Evolutionary conservation across 2,329 filamentous ascomycete species (phyloP), one percentile per base, ranked within the genome.

Genomic region (Fusarium ramigenum): DNA sequence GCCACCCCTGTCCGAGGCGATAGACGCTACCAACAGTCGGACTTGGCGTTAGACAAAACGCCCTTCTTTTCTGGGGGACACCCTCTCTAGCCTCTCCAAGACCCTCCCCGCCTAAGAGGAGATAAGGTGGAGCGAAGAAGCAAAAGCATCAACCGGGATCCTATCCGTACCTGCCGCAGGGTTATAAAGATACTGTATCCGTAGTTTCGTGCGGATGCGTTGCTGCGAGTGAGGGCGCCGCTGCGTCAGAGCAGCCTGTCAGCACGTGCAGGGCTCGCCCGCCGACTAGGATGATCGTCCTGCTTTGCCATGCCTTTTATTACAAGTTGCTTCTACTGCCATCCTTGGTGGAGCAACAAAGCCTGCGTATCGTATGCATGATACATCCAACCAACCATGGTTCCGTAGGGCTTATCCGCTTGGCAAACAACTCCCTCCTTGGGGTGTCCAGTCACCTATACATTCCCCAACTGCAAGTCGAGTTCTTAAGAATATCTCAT

Each of bases 121-220:
- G 50, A 59, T 57, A 59, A 54, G 69, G 77, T 80, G 78, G 77
- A 78, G 72, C 74, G 54, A 72, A 65, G 66, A 69, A 66, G 63
- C 77, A 79, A 74, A 74, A 72, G 75, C 70, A 77, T 80, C 73
- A 78, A 74, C 75, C 77, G 67, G 73, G 75, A 69, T 66, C 71
- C 75, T 78, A 78, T 78, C 59, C 61, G 56, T 72, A 66, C 79
- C 80, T 79, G 73, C 74, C 23, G 42, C 56, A 58, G 56, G 78
- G 76, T 63, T 69, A 50, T 67, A 72, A 44, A 23, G 72, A 77
- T 74, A 28, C 28, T 28, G 28, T n/a, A n/a, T n/a, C n/a, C n/a
- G n/a, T 28, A 75, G 68, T 54, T 72, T 66, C 52, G 44, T 57
- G 68, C 43, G 53, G 47, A 30, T 67, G 44, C 47, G 47, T 62